Conservation (phyloP, 495 filamentous ascomycete genomes). For the Copromyces sp. region DNA sequence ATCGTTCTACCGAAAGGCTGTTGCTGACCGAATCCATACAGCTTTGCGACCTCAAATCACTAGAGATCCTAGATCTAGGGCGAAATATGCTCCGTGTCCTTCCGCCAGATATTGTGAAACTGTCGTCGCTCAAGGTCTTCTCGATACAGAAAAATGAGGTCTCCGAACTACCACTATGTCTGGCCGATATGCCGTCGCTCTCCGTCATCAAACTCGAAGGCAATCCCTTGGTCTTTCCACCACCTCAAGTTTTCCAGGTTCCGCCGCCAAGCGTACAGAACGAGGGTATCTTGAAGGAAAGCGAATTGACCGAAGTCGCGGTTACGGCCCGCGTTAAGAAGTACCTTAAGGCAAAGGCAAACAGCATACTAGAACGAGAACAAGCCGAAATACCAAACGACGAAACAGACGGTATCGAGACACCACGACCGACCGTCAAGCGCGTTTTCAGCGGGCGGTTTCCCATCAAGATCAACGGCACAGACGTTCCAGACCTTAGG, state of each 20-base stretch:
- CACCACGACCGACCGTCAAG: slow-evolving; percentile 60
- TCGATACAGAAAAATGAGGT: slow-evolving; percentile 79
- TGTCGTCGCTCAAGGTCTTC: slow-evolving; percentile 67
- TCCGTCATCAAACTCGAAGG: slow-evolving; percentile 79
- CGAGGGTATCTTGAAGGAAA: slow-evolving; percentile 35
- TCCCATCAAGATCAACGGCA: slow-evolving; percentile 66
- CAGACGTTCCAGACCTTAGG: slow-evolving; percentile 44
- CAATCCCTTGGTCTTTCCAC: slow-evolving; percentile 68
- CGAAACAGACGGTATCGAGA: slow-evolving; percentile 57
- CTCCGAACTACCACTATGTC: slow-evolving; percentile 64
- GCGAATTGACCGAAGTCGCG: slow-evolving; percentile 49
- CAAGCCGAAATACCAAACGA: slow-evolving; percentile 58
- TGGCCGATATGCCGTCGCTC: slow-evolving; percentile 82
- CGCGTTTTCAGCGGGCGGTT: slow-evolving; percentile 69
- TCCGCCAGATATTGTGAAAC: slow-evolving; percentile 66
- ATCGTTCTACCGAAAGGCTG: slow-evolving; percentile 2
- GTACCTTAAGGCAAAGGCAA: slow-evolving; percentile 54
- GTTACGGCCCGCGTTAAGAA: slow-evolving; percentile 67
- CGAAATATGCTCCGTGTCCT: slow-evolving; percentile 70
- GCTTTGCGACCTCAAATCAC: slow-evolving; percentile 68
- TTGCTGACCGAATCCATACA: slow-evolving; percentile 16
- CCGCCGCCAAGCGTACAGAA: slow-evolving; percentile 35
- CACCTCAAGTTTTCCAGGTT: slow-evolving; percentile 45
- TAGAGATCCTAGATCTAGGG: slow-evolving; percentile 89
- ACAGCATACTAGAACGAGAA: slow-evolving; percentile 33